Percentiles rank a stretch among this genome's conserved stretches.
Evolutionary conservation across 441 rosid genomes (phyloP).

Genomic region (Corymbia calophylla): DNA sequence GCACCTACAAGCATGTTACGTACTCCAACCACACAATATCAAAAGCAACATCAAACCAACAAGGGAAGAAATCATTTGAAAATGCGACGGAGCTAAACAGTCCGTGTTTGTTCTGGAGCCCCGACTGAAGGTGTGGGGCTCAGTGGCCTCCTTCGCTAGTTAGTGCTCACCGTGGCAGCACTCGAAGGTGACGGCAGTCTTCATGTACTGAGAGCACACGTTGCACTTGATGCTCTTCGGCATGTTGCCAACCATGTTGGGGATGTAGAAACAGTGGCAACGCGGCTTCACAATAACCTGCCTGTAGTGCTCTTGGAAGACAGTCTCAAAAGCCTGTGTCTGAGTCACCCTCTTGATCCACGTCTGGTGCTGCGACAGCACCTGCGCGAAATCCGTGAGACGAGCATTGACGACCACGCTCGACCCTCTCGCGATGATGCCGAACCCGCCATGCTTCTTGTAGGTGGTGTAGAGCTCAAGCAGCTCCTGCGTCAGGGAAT

Average conservation of each 20-base stretch:
- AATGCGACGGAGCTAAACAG: not conserved
- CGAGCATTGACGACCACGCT: not conserved
- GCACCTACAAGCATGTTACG: not conserved
- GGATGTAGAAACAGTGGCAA: not conserved
- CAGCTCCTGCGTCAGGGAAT: not conserved
- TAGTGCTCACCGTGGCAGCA: not conserved
- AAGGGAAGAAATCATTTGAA: not conserved
- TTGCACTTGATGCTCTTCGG: not conserved
- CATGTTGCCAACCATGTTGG: not conserved
- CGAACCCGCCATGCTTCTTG: not conserved
- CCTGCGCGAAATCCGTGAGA: not conserved
- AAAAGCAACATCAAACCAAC: not conserved
- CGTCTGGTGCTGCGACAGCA: not conserved
- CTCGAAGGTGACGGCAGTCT: not conserved
- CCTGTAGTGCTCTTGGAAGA: not conserved
- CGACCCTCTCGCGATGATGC: not conserved
- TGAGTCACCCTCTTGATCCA: not conserved
- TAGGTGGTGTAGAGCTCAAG: not conserved
- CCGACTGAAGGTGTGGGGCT: not conserved
- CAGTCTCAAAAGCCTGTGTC: not conserved
- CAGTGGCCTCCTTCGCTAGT: not conserved
- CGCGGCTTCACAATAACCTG: not conserved
- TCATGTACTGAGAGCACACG: fast-evolving
- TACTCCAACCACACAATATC: not conserved
- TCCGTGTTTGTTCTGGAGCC: not conserved